Base-by-base conservation (phyloP, 192 early-diverging fungal genomes). In the Borealophlyctis nickersoniae region DNA sequence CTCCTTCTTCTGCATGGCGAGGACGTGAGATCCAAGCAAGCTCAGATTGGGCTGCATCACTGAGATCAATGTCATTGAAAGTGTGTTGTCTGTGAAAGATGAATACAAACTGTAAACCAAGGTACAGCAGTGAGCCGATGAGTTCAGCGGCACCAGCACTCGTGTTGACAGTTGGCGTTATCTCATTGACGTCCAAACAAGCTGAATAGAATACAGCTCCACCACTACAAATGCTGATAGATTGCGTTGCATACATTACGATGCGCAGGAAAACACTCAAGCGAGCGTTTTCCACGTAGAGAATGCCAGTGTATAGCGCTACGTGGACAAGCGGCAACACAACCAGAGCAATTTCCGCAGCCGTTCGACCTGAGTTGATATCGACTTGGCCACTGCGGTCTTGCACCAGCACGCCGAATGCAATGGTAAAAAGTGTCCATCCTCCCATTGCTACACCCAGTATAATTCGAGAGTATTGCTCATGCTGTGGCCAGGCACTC, bases 1-100 rank as follows among this genome's bases (percentile, higher is more conserved):
- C 2, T 26, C 45, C 13, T 29, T 62, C 60, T 31, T 62, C 60
- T 2, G 14, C 11, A 62, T 62, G 39, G n/a, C 49, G 36, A 14
- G 60, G 60, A 11, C 11, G 2, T 13, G 22, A 19, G 19, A 58
- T 24, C 29, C 57, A 58, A 28, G 36, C 4, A 13, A 62, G 29
- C 24, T 23, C 24, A 19, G 35, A 22, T 28, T 26, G 28, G 23
- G 49, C 60, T 4, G 22, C 48, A 9, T 22, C 22, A 13, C 45
- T 26, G 19, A 62, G 24, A 59, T 48, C 24, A 2, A 59, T 22
- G 2, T 59, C 58, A 2, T 39, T 26, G 33, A 22, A 9, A 16
- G 35, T 16, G 23, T 33, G 33, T 26, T 31, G 32, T 36, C 58
- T 27, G 16, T 24, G 58, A 19, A 59, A 39, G 0, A 59, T 59